Evolutionary conservation across 2,329 filamentous ascomycete species (phyloP).

Genomic region (Venturia aucupariae): DNA sequence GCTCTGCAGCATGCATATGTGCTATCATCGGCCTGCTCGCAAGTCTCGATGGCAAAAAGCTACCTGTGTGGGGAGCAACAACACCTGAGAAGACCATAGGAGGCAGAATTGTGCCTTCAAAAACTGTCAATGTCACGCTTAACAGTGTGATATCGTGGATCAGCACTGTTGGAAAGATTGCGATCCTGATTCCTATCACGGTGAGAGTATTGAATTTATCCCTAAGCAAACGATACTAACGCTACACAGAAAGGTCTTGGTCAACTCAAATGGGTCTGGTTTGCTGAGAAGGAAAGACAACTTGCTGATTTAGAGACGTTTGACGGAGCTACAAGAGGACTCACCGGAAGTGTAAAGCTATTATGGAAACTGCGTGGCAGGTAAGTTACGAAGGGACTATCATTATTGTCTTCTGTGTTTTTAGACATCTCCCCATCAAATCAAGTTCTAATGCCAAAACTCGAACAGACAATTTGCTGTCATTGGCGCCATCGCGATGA

Average conservation of each 20-base stretch:
- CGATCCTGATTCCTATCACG: constrained; percentile 15
- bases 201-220: neutral
- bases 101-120: neutral
- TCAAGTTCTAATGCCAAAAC: neutral
- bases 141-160: constrained; percentile 15
- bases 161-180: constrained; percentile 14
- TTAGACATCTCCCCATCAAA: too few species aligned
- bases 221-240: neutral
- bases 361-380: constrained; percentile 5
- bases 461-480: neutral
- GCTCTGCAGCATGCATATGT: neutral
- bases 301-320: constrained; percentile 13
- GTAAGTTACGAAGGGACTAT: neutral
- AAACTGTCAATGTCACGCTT: constrained; percentile 2
- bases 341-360: constrained; percentile 9
- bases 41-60: neutral
- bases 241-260: constrained; percentile 7
- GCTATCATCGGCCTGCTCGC: neutral
- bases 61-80: neutral
- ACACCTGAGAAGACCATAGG: neutral
- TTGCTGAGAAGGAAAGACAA: constrained; percentile 13
- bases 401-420: neutral
- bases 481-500: constrained; percentile 10
- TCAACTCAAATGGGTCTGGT: constrained; percentile 16
- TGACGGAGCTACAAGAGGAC: constrained; percentile 13